A percentile compares a stretch with the other conserved stretches of the same genome.
Conservation (phyloP, 176 grass and related monocot species). For the Oryza punctata region DNA sequence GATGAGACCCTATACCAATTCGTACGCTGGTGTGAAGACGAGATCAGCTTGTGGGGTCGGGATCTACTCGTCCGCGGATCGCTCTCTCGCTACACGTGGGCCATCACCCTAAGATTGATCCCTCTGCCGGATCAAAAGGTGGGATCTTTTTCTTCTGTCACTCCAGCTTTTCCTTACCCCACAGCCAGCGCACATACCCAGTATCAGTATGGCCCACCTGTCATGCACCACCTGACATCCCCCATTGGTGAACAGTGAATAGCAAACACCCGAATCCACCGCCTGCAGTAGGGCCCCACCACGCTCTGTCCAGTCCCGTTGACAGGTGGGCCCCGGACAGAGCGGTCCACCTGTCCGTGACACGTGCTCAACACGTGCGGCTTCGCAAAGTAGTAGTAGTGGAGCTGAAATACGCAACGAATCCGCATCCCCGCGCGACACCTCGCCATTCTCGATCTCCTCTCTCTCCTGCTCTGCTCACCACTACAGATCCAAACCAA, state of each 20-base stretch:
- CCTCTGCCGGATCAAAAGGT: background rate
- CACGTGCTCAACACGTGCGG: background rate
- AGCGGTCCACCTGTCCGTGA: slow-evolving; percentile 41
- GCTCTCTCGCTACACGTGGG: too few species aligned
- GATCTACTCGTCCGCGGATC: too few species aligned
- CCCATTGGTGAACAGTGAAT: too few species aligned
- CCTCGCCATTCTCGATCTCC: background rate
- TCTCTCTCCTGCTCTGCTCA: too few species aligned
- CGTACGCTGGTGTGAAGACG: too few species aligned
- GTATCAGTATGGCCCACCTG: background rate
- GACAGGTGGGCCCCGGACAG: background rate
- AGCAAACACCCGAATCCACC: too few species aligned
- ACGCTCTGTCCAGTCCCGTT: background rate
- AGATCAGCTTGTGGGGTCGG: background rate
- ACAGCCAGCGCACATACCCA: background rate
- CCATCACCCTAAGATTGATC: too few species aligned
- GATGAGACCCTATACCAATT: too few species aligned
- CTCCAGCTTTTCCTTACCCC: background rate
- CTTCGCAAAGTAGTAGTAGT: background rate
- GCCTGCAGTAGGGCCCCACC: background rate
- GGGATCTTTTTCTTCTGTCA: background rate
- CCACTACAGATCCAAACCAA: background rate
- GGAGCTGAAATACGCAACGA: background rate
- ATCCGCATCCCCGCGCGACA: background rate
- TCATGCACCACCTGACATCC: background rate